phyloP scores from a whole-genome alignment of 1,284 basidiomycete genomes.

The Rhodotorula sp. region DNA sequence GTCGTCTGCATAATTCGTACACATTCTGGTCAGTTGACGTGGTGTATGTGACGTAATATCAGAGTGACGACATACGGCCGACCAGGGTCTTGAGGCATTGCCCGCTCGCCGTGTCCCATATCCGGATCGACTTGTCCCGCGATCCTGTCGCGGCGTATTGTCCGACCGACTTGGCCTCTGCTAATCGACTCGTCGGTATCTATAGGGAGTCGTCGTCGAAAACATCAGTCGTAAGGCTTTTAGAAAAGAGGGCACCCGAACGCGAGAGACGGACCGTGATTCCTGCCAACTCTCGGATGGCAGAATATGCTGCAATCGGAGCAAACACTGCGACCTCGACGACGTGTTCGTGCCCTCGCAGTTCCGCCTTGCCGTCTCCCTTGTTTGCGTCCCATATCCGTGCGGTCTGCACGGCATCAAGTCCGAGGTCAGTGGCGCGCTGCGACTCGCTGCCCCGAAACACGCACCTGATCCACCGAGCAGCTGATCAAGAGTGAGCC shows the following conservation, averaged over 20 bases:
- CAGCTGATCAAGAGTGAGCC: constrained; percentile 72
- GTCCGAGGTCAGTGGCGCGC: background rate
- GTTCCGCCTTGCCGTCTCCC: constrained; percentile 75
- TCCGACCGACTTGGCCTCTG: constrained; percentile 27
- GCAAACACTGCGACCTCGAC: constrained; percentile 82
- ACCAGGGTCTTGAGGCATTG: constrained; percentile 66
- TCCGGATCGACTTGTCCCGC: constrained; percentile 80
- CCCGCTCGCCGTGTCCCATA: constrained; percentile 80
- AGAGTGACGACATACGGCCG: constrained; percentile 28
- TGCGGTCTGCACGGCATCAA: constrained; percentile 61
- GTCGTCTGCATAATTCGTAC: constrained; percentile 64
- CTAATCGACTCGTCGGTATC: constrained; percentile 23
- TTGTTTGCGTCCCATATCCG: constrained; percentile 74
- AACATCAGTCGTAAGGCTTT: too few species aligned
- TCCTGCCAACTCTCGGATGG: constrained; percentile 74
- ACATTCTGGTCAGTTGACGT: background rate
- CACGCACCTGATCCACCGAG: constrained; percentile 76
- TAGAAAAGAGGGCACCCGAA: background rate
- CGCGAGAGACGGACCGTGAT: constrained; percentile 57
- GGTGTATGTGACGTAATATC: background rate
- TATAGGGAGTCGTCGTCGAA: background rate
- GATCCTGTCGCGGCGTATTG: constrained; percentile 76
- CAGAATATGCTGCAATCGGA: constrained; percentile 68
- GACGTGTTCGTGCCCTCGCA: constrained; percentile 84
- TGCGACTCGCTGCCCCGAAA: too few species aligned